Percentiles rank a stretch among this genome's conserved stretches.
Conservation (phyloP, 2,329 filamentous ascomycete species). For the Fusarium sp. region DNA sequence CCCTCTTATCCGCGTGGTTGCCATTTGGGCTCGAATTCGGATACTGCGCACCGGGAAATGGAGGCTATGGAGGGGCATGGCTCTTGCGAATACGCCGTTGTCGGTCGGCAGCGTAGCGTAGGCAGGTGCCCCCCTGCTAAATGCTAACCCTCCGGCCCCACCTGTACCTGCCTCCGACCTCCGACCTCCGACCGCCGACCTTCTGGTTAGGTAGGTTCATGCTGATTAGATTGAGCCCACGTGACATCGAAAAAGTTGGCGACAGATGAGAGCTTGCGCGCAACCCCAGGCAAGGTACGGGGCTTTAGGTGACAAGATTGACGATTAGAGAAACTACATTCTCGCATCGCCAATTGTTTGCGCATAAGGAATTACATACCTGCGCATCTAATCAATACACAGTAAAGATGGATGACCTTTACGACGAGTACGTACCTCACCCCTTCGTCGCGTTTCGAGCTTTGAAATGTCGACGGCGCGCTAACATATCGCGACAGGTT, state of each 20-base stretch:
- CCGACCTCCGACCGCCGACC: neutral
- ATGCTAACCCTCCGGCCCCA: conserved; percentile 32
- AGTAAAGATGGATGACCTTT: conserved; percentile 87
- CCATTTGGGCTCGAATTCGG: conserved; percentile 35
- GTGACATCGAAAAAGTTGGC: conserved; percentile 51
- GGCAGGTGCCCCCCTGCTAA: conserved; percentile 23
- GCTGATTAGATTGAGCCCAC: conserved; percentile 34
- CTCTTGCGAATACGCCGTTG: conserved; percentile 46
- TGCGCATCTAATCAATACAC: conserved; percentile 28
- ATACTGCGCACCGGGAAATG: conserved; percentile 30
- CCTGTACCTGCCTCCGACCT: conserved; percentile 37
- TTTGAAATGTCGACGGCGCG: conserved; percentile 30
- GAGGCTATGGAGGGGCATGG: conserved; percentile 44
- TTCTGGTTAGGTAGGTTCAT: neutral
- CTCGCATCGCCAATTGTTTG: conserved; percentile 34
- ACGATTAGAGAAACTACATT: conserved; percentile 41
- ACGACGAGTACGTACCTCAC: conserved; percentile 80
- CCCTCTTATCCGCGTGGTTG: conserved; percentile 27
- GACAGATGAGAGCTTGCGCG: conserved; percentile 40
- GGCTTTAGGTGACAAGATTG: conserved; percentile 40
- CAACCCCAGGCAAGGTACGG: conserved; percentile 32
- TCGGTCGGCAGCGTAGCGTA: conserved; percentile 43
- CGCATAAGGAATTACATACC: conserved; percentile 27
- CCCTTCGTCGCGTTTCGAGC: conserved; percentile 13
- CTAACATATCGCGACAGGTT: conserved; percentile 70